Base-by-base conservation (phyloP, 2,329 filamentous ascomycete genomes). In the Penicillium sp. region DNA sequence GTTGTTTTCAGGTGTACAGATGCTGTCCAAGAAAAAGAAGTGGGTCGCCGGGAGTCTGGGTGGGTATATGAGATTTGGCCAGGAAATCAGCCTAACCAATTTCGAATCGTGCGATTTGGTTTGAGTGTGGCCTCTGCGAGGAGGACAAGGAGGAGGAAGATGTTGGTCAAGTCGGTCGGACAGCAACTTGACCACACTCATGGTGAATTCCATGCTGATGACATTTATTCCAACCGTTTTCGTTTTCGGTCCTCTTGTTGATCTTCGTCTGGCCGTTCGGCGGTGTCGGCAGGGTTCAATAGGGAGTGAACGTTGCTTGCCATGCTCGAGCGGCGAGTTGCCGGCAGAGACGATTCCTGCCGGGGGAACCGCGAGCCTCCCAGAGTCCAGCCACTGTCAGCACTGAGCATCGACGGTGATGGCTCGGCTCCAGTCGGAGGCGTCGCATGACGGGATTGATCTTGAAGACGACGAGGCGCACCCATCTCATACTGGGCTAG, bases 261-360 rank as follows among this genome's bases (percentile, higher is more conserved):
- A 59, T 89, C 87, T 70, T 89, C 87, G 48, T 87, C 86, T 20
- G 85, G 84, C 59, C 86, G 76, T 73, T 90, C 88, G 1, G 84
- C 85, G 1, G 87, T 89, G 65, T 89, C 87, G 14, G 87, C 86
- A 5, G 88, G 88, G 65, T 90, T 90, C 0, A 90, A 79, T 25
- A 90, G 74, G 5, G 83, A 86, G 71, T 88, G 86, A 22, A 88
- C 84, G 66, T 88, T 90, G 65, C 87, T 89, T 6, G 88, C 88
- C 88, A 90, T 90, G 69, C 87, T 90, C 28, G 86, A 87, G 61
- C 88, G 81, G 56, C 88, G 78, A 7, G 87, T 90, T n/a, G 86
- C 85, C 3, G 88, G 86, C 0, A 79, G 63, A 10, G 78, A 79
- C 14, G 70, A 76, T 58, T 77, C 76, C 34, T 77, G 73, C 12